A percentile compares a stretch with the other conserved stretches of the same genome.
These are phyloP conservation scores for Myriangium duriaei DNA, from an alignment of 2,329 filamentous ascomycete genomes.

Conservation along the genomic window DNA sequence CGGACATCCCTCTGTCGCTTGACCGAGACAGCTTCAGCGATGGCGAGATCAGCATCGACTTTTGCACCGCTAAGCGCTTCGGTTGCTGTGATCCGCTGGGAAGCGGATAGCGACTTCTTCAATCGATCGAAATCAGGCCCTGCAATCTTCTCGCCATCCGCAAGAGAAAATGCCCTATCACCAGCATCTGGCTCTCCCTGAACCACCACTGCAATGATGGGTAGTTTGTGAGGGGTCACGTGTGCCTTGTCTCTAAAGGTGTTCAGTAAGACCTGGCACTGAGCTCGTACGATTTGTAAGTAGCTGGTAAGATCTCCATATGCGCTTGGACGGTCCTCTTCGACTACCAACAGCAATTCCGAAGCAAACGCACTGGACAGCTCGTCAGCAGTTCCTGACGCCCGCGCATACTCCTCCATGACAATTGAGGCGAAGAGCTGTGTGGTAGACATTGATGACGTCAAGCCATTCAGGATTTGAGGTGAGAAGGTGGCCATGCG, in stretches of 20 bases:
- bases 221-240: slow-evolving; percentile 61
- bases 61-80: slow-evolving; percentile 70
- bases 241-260: slow-evolving; percentile 87
- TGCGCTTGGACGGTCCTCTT: slow-evolving; percentile 64
- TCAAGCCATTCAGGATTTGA: slow-evolving; percentile 52
- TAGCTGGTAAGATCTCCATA: slow-evolving; percentile 88
- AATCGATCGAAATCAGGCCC: slow-evolving; percentile 75
- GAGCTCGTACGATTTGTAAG: slow-evolving; percentile 76
- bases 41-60: slow-evolving; percentile 54
- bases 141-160: slow-evolving; percentile 78
- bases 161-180: slow-evolving; percentile 79
- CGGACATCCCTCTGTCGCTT: slow-evolving; percentile 77
- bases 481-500: slow-evolving; percentile 52
- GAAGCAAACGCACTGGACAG: slow-evolving; percentile 49
- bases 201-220: slow-evolving; percentile 75
- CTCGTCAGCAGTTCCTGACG: slow-evolving; percentile 29
- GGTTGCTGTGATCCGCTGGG: slow-evolving; percentile 72
- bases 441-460: slow-evolving; percentile 67
- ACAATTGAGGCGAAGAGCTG: slow-evolving; percentile 74
- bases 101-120: slow-evolving; percentile 77
- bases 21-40: slow-evolving; percentile 64
- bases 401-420: slow-evolving; percentile 74
- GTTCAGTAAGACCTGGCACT: slow-evolving; percentile 81
- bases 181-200: slow-evolving; percentile 89
- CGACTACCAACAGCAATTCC: slow-evolving; percentile 61